Evolutionary conservation across 2,329 filamentous ascomycete species (phyloP).

Genomic region (Atkinsonella texensis): DNA sequence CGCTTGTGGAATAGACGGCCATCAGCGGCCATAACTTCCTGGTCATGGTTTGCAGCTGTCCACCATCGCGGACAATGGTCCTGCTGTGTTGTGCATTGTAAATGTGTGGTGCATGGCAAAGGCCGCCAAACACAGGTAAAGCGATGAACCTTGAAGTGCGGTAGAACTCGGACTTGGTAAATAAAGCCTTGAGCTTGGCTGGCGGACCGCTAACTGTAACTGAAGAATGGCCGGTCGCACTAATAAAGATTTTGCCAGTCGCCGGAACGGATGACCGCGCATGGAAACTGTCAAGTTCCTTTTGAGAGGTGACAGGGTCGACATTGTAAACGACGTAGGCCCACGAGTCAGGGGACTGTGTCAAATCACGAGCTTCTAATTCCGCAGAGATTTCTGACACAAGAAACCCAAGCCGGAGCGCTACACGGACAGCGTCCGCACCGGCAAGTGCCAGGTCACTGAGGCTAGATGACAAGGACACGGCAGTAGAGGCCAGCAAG

Average conservation of each 20-base stretch:
- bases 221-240: constrained; percentile 18
- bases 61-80: constrained; percentile 12
- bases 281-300: constrained; percentile 25
- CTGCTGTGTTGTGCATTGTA: constrained; percentile 20
- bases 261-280: constrained; percentile 9
- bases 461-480: constrained; percentile 26
- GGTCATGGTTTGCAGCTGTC: neutral
- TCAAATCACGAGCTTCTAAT: constrained; percentile 23
- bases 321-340: constrained; percentile 28
- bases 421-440: constrained; percentile 27
- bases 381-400: constrained; percentile 30
- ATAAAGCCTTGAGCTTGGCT: constrained; percentile 13
- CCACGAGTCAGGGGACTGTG: constrained; percentile 21
- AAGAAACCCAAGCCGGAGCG: constrained; percentile 33
- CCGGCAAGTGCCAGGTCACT: constrained; percentile 28
- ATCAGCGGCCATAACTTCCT: neutral
- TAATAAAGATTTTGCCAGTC: constrained; percentile 28
- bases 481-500: constrained; percentile 27
- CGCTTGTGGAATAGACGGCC: constrained; percentile 7
- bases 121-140: constrained; percentile 24
- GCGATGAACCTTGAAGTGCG: constrained; percentile 17
- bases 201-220: constrained; percentile 28
- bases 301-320: constrained; percentile 17
- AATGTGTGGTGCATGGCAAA: constrained; percentile 30
- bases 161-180: constrained; percentile 12